A percentile compares a stretch with the other conserved stretches of the same genome.
phyloP scores from a whole-genome alignment of 75 land plant species.

The Picea glauca region DNA sequence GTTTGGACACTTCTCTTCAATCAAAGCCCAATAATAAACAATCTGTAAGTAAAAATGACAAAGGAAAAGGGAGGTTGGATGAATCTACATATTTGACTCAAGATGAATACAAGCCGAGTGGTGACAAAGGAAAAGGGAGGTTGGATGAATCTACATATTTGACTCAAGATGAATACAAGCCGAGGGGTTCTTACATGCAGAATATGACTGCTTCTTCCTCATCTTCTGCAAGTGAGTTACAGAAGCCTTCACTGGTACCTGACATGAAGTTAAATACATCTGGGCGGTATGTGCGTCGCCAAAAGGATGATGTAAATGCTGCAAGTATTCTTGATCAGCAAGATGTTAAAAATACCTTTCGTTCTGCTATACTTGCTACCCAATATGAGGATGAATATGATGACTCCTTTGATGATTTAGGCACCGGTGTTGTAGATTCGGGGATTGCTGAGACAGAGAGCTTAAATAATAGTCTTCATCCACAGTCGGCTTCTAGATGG shows the following conservation, averaged over 20 bases:
- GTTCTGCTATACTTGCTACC: constrained; percentile 49
- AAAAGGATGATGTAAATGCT: constrained; percentile 30
- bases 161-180: neutral
- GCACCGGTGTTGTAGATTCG: constrained; percentile 50
- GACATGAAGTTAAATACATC: neutral
- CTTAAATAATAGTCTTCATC: constrained; percentile 23
- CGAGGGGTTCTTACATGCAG: neutral
- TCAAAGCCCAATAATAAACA: constrained; percentile 32
- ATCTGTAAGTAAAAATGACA: constrained; percentile 37
- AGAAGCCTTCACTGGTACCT: neutral
- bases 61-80: constrained; percentile 80
- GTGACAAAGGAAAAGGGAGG: constrained; percentile 90
- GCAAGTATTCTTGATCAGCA: constrained; percentile 41
- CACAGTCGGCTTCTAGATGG: constrained; percentile 13
- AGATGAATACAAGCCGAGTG: neutral
- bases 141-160: constrained; percentile 30
- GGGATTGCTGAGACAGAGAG: constrained; percentile 68
- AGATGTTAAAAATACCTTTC: constrained; percentile 35
- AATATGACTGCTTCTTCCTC: constrained; percentile 24
- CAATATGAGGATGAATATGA: constrained; percentile 98
- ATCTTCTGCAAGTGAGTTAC: constrained; percentile 16
- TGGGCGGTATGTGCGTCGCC: constrained; percentile 75
- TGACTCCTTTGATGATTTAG: constrained; percentile 96
- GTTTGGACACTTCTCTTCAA: constrained; percentile 48
- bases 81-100: constrained; percentile 23